Evolutionary conservation across 2,329 filamentous ascomycete genomes (phyloP).

Genomic region (Apiospora aurea): DNA sequence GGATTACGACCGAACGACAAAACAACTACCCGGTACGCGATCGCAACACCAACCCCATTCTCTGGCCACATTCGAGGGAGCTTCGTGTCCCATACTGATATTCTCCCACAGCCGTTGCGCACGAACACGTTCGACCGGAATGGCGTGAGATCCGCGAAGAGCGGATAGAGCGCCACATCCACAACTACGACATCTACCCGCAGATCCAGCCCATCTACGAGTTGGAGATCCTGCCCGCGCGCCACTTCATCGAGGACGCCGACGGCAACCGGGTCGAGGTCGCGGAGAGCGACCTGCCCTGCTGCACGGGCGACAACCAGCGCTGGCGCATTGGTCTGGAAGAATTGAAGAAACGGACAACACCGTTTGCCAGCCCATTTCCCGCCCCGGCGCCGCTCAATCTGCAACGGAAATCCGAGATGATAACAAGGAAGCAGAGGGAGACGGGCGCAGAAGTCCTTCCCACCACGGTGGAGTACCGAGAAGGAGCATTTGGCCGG

Average conservation of each 20-base stretch:
- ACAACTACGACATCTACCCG: conserved; percentile 43
- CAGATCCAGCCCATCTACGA: conserved; percentile 43
- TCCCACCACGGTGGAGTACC: background rate
- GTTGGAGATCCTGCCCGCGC: conserved; percentile 42
- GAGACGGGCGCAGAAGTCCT: background rate
- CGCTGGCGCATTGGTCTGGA: conserved; percentile 30
- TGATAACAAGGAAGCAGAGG: background rate
- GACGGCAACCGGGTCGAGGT: conserved; percentile 33
- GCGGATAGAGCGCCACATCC: conserved; percentile 43
- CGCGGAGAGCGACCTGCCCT: conserved; percentile 31
- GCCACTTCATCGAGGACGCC: conserved; percentile 39
- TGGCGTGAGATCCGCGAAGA: conserved; percentile 40
- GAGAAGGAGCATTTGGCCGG: background rate
- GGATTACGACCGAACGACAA: conserved; percentile 19
- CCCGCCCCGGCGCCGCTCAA: background rate
- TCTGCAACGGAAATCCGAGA: background rate
- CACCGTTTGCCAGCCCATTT: background rate
- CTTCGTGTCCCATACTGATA: background rate
- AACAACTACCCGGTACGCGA: background rate
- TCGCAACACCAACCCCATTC: background rate
- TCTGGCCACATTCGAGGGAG: background rate
- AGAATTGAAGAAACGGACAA: background rate
- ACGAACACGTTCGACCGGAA: conserved; percentile 40
- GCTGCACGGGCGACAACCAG: conserved; percentile 30
- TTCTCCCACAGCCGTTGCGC: conserved; percentile 38